Conservation (phyloP, 2,329 filamentous ascomycete species). For the Lanzia echinophila region DNA sequence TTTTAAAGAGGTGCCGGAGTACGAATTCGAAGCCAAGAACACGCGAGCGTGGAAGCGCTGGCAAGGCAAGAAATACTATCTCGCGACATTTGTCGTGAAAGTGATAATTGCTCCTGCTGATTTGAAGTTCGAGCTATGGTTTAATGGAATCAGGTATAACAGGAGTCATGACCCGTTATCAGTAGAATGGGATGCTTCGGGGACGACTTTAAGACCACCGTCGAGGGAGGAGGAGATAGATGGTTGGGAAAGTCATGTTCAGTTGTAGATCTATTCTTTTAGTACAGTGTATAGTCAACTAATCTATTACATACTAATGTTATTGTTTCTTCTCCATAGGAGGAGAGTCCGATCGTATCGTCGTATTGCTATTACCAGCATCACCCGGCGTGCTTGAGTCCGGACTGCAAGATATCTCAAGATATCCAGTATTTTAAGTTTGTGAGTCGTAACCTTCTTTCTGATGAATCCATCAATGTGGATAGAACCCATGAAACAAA, state of each 20-base stretch:
- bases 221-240: neutral
- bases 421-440: no score
- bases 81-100: slow-evolving; percentile 43
- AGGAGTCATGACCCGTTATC: slow-evolving; percentile 11
- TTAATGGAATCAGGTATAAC: slow-evolving; percentile 32
- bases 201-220: slow-evolving; percentile 1
- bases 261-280: neutral
- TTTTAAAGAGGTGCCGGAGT: slow-evolving; percentile 34
- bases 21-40: slow-evolving; percentile 34
- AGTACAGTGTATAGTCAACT: no score
- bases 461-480: no score
- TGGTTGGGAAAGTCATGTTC: neutral
- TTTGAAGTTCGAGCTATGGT: slow-evolving; percentile 41
- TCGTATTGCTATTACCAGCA: no score
- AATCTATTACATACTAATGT: no score
- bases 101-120: slow-evolving; percentile 51
- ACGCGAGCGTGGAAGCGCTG: slow-evolving; percentile 29
- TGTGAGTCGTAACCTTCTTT: no score
- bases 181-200: slow-evolving; percentile 11
- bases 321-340: no score
- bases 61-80: slow-evolving; percentile 33
- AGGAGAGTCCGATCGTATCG: no score
- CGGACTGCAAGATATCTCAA: no score
- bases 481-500: no score
- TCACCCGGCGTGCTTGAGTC: no score